Evolutionary conservation across 163 green algal species (phyloP).

Genomic region (Scenedesmus sp.): DNA sequence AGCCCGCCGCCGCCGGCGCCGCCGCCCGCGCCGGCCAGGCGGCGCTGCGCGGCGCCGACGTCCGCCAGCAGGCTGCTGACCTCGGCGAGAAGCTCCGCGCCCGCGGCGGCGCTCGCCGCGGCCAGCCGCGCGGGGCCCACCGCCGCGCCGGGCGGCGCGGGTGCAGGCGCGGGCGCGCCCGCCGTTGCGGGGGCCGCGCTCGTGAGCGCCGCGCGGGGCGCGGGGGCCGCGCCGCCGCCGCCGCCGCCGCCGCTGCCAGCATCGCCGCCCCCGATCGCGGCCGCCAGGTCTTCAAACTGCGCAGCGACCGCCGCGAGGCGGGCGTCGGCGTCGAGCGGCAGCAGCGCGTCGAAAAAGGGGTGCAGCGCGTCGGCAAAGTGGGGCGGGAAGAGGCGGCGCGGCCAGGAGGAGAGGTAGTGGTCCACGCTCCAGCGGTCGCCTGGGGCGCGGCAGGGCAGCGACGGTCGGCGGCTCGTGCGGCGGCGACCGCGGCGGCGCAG

Average conservation of each 20-base stretch:
- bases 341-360: conserved; percentile 75
- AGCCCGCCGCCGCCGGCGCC: background rate
- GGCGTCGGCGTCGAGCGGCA: conserved; percentile 69
- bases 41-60: conserved; percentile 4
- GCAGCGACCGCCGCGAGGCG: conserved; percentile 55
- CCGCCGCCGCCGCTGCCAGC: background rate
- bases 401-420: conserved; percentile 70
- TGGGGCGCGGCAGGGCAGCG: no score
- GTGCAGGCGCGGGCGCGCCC: background rate
- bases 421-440: conserved; percentile 59
- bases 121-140: background rate
- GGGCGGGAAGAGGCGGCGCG: conserved; percentile 68
- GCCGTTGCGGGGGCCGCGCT: background rate
- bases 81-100: background rate
- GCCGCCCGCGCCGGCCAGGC: background rate
- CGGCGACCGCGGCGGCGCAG: no score
- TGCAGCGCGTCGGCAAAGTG: conserved; percentile 77
- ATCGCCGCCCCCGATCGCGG: no score
- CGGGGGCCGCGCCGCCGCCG: background rate
- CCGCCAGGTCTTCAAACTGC: conserved; percentile 36
- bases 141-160: background rate
- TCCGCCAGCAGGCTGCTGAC: conserved; percentile 33
- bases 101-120: background rate
- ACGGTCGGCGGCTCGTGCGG: background rate
- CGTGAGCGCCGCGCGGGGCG: no score